A percentile compares a stretch with the other conserved stretches of the same genome.
Conservation (phyloP, 2,329 filamentous ascomycete species). For the Hymenoscyphus fraxineus region DNA sequence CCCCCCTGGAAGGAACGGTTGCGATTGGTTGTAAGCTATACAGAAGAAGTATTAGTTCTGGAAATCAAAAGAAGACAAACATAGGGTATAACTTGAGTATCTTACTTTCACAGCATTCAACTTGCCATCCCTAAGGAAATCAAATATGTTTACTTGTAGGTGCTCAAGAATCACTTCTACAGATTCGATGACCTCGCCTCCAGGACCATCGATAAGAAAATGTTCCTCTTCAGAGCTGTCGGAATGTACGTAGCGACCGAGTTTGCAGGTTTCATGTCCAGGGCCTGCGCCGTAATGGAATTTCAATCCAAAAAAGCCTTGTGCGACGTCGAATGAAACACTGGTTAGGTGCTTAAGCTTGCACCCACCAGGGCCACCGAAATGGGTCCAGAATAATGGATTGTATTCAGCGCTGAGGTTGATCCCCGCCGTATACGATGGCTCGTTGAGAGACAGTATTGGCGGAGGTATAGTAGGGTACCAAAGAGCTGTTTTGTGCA, state of each 20-base stretch:
- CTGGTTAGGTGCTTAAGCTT: not conserved
- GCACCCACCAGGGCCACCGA: not conserved
- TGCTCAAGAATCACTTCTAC: not conserved
- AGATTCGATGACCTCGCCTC: not conserved
- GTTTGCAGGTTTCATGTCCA: not conserved
- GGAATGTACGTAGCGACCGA: not conserved
- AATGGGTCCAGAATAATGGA: not conserved
- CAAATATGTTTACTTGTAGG: not conserved
- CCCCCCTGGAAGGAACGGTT: not conserved
- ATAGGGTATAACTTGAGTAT: no score
- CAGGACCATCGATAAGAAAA: not conserved
- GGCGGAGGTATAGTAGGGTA: not conserved
- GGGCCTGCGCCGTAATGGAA: not conserved
- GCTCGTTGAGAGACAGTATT: not conserved
- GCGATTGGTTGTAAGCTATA: not conserved
- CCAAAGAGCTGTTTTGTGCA: not conserved
- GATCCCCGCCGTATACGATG: not conserved
- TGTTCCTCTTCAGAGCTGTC: not conserved
- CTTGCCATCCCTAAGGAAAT: not conserved
- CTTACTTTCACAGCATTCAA: not conserved
- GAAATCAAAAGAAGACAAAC: no score
- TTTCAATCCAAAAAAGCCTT: not conserved
- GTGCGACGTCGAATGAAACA: not conserved
- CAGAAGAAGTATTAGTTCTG: not conserved
- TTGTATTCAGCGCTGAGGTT: not conserved